These are phyloP conservation scores for Agaricus bisporus DNA, from an alignment of 768 basidiomycete species.

Conservation along the genomic window DNA sequence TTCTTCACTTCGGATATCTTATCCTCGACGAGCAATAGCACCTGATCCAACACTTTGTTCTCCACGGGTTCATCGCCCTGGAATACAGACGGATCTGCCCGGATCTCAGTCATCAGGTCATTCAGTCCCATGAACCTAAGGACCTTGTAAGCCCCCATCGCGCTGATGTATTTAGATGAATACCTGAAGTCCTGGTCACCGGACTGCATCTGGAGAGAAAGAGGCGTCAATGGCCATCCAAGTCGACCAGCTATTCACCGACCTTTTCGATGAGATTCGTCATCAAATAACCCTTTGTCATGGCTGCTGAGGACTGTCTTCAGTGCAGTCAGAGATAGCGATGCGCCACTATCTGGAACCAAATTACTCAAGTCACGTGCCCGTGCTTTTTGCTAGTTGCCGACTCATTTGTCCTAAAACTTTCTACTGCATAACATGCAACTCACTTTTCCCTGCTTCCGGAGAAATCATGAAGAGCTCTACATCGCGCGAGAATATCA, in stretches of 20 bases:
- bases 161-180: slow-evolving; percentile 15
- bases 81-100: slow-evolving; percentile 68
- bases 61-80: slow-evolving; percentile 83
- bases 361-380: slow-evolving; percentile 5
- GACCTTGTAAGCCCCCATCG: slow-evolving; percentile 10
- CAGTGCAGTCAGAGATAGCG: slow-evolving; percentile 1
- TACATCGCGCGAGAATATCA: no score
- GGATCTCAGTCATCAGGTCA: slow-evolving; percentile 87
- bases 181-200: slow-evolving; percentile 90
- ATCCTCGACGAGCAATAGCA: slow-evolving; percentile 85
- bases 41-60: slow-evolving; percentile 76
- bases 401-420: no score
- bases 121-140: slow-evolving; percentile 93
- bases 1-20: slow-evolving; percentile 98
- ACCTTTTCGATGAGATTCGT: slow-evolving; percentile 82
- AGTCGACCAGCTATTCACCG: not conserved
- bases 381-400: not conserved
- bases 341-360: not conserved
- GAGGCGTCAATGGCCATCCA: no score
- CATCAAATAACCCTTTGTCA: slow-evolving; percentile 86
- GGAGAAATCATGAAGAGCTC: no score
- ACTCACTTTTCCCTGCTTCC: no score
- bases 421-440: no score
- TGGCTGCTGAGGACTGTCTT: slow-evolving; percentile 19
- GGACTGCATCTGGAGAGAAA: slow-evolving; percentile 67